A percentile compares a stretch with the other conserved stretches of the same genome.
Evolutionary conservation across 257 asterid genomes (phyloP).

Genomic region (Capsicum chinense): DNA sequence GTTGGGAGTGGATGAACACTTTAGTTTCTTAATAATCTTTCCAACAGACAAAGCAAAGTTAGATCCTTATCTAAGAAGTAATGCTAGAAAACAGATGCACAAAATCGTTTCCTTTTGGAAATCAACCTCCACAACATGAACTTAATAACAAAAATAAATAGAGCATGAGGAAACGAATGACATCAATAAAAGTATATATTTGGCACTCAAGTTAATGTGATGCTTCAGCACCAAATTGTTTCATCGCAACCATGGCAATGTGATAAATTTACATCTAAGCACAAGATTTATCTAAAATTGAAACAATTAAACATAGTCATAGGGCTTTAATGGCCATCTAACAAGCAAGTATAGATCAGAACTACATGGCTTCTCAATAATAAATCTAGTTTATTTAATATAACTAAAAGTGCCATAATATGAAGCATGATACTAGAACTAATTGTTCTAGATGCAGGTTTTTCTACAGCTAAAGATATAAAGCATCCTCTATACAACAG

Average conservation of each 20-base stretch:
- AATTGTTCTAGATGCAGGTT: neutral
- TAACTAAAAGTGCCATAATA: neutral
- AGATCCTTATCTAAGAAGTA: constrained; percentile 11
- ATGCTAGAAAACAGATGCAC: constrained; percentile 5
- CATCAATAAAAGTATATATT: constrained; percentile 14
- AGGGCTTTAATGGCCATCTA: neutral
- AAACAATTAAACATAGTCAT: neutral
- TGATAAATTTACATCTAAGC: neutral
- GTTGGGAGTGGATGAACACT: neutral
- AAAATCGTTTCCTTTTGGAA: constrained; percentile 14
- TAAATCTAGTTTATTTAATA: neutral
- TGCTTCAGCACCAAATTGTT: neutral
- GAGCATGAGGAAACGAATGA: neutral
- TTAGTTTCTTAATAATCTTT: constrained; percentile 3
- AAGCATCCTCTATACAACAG: neutral
- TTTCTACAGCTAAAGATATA: neutral
- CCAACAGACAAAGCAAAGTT: neutral
- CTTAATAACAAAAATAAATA: constrained; percentile 15
- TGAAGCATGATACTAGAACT: constrained; percentile 8
- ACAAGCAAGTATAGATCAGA: neutral
- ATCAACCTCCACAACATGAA: constrained; percentile 20
- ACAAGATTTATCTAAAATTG: neutral
- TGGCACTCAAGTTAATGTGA: constrained; percentile 5
- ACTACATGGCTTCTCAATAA: neutral
- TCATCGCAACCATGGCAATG: neutral